Conservation (phyloP, 1,284 basidiomycete genomes). For the Cutaneotrichosporon cutaneum region DNA sequence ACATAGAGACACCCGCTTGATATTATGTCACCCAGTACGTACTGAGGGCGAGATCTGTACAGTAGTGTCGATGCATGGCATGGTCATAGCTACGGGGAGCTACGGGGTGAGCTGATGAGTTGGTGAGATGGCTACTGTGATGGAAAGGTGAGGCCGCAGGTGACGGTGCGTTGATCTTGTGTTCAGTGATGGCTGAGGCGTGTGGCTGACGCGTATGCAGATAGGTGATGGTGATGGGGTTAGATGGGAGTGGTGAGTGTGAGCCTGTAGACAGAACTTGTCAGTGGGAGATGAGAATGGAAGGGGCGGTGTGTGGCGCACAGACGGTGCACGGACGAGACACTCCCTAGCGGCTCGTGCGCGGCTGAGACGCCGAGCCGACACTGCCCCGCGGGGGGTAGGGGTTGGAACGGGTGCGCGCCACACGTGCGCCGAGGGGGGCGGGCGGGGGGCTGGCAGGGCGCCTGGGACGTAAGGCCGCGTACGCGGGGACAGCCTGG, state of each 20-base stretch:
- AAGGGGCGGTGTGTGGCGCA: not conserved
- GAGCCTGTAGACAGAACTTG: not conserved
- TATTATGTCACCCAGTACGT: not conserved
- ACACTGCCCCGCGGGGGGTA: not conserved
- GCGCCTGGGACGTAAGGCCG: not conserved
- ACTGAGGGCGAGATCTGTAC: constrained; percentile 6
- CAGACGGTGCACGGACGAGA: not conserved
- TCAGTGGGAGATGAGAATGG: not conserved
- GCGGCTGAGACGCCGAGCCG: not conserved
- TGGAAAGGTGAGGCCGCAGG: not conserved
- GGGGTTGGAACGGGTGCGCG: constrained; percentile 1
- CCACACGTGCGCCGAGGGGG: not conserved
- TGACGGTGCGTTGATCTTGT: not conserved
- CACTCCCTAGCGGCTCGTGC: not conserved
- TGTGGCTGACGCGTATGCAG: not conserved
- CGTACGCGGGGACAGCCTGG: constrained; percentile 7
- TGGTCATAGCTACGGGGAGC: not conserved
- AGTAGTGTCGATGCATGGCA: constrained; percentile 14
- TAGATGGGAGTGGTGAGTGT: not conserved
- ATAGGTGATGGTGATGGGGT: not conserved
- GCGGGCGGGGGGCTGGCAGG: not conserved
- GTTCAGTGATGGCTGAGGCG: not conserved
- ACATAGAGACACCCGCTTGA: constrained; percentile 1
- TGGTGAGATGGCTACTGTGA: not conserved
- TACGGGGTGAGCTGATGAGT: not conserved